phyloP scores from a whole-genome alignment of 768 basidiomycete genomes.

The Trametes elegans region DNA sequence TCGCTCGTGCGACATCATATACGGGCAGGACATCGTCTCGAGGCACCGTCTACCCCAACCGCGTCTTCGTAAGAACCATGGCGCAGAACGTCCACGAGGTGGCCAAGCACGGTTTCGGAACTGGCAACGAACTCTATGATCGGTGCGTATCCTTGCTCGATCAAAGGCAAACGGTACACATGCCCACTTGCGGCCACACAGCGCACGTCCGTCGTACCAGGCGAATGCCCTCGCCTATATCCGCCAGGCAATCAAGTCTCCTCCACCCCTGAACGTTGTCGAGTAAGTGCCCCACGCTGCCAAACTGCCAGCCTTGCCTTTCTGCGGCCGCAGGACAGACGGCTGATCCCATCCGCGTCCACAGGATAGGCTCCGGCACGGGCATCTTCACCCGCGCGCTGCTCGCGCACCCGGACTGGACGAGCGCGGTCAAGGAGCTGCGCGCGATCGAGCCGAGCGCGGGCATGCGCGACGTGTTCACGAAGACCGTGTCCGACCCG shows the following conservation, averaged over 20 bases:
- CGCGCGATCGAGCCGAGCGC: conserved; percentile 80
- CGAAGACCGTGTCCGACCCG: conserved; percentile 50
- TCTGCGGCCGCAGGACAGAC: too few species aligned
- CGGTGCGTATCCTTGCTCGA: conserved; percentile 37
- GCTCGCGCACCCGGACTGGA: conserved; percentile 59
- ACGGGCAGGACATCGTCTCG: too few species aligned
- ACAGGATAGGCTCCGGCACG: conserved; percentile 79
- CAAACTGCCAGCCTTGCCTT: too few species aligned
- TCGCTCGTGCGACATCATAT: too few species aligned
- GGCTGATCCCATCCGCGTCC: conserved; percentile 14
- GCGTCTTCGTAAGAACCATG: conserved; percentile 5
- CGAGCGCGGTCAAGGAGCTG: conserved; percentile 48
- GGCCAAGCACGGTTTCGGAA: conserved; percentile 72
- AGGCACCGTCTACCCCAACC: neutral
- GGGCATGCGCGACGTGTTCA: conserved; percentile 81
- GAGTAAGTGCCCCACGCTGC: conserved; percentile 49
- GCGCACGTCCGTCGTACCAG: conserved; percentile 84
- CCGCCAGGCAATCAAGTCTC: conserved; percentile 40
- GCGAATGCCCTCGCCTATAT: conserved; percentile 59
- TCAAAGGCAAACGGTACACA: conserved; percentile 35
- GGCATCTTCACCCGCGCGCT: conserved; percentile 88
- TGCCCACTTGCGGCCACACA: conserved; percentile 27
- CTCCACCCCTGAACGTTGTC: conserved; percentile 54
- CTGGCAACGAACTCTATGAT: conserved; percentile 81
- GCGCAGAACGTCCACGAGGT: conserved; percentile 51